Evolutionary conservation across 768 basidiomycete species (phyloP), one percentile per base, ranked within the genome.

Genomic region (Xerocomus spinulosus): DNA sequence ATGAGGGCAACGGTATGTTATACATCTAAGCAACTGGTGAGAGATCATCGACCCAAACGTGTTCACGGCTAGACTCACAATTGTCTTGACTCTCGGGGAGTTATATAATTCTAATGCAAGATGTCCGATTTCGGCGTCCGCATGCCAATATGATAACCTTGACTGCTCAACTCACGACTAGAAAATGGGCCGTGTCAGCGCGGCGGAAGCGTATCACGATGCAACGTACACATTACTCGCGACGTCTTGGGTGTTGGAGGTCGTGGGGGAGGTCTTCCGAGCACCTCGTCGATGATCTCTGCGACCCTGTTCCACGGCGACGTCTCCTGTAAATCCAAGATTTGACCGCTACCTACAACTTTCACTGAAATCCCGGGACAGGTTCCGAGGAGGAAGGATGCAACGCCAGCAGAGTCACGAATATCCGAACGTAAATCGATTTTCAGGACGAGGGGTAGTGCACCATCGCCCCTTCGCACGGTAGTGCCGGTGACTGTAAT

Each of bases 291-390:
- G 1, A 59, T 21, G 13, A 54, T 49, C 36, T 54, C 50, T 7
- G 52, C 42, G 1, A 61, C 59, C n/a, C 52, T 58, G 23, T 54
- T 54, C 58, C 58, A 59, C n/a, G 52, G 52, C 9, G 52, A 60
- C 1, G 46, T 50, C 26, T 54, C 59, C 2, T n/a, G 35, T 26
- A 57, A n/a, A 17, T 58, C 45, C 7, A 33, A 36, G 47, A 48
- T 54, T 9, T 35, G 29, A 12, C 17, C 39, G 0, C 41, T 46
- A 14, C 55, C 46, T 0, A 25, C 29, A 1, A 58, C 38, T 3
- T 42, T 12, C n/a, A 60, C 50, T 9, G 43, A n/a, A 6, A 40
- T 40, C n/a, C 25, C 39, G 6, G 39, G 39, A 40, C 25, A 26
- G 15, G 34, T 50, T 32, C 15, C 26, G 46, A 61, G 25, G 24